Conservation (phyloP, 78 protist genomes). For the Capsaspora owczarzaki region DNA sequence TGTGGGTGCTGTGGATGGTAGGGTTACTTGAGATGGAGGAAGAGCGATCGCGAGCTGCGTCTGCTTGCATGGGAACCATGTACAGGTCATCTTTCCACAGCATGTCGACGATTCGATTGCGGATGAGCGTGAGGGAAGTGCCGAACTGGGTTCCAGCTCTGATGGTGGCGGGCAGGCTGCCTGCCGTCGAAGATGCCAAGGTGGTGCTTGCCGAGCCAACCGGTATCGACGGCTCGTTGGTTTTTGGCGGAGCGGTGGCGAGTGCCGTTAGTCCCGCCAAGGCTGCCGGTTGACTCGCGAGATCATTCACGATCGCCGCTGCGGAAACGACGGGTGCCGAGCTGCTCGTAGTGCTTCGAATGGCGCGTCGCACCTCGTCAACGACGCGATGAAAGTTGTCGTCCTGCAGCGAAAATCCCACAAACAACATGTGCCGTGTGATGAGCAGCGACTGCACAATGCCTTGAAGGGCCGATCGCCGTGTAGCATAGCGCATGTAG, state of each 20-base stretch:
- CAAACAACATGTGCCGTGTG: conserved; percentile 57
- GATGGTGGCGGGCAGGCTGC: too few relatives aligned
- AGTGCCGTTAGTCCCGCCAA: too few relatives aligned
- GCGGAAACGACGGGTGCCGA: too few relatives aligned
- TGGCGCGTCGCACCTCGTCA: conserved; percentile 9
- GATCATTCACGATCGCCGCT: too few relatives aligned
- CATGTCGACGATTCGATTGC: not conserved
- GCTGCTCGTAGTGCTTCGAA: not conserved
- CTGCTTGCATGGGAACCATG: not conserved
- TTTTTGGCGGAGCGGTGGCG: not conserved
- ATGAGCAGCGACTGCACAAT: conserved; percentile 47
- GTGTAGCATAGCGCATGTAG: conserved; percentile 33
- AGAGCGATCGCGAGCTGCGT: too few relatives aligned
- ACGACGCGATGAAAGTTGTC: conserved; percentile 46
- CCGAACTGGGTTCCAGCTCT: too few relatives aligned
- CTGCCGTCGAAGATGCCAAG: too few relatives aligned
- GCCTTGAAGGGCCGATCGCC: conserved; percentile 49
- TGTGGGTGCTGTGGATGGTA: too few relatives aligned
- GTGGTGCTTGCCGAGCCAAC: too few relatives aligned
- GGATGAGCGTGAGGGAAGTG: not conserved
- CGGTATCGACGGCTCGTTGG: too few relatives aligned
- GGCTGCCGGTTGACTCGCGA: too few relatives aligned
- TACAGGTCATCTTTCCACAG: conserved; percentile 14
- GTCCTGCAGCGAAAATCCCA: conserved; percentile 59
- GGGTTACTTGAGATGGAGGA: too few relatives aligned